Conservation (phyloP, 2,329 filamentous ascomycete species). For the Alternaria sp. region DNA sequence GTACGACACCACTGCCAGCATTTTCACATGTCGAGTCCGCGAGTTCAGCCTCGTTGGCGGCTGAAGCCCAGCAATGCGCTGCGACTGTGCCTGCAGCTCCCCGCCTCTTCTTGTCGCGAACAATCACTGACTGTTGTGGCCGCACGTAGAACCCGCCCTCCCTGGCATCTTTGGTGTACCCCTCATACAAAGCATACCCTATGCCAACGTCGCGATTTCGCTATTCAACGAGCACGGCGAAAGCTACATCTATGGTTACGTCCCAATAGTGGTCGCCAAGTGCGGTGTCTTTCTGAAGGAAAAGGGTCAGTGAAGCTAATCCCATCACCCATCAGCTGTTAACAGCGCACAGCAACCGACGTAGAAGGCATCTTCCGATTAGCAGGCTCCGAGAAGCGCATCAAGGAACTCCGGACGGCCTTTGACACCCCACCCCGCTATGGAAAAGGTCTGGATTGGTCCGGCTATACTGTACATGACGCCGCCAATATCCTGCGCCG, state of each 20-base stretch:
- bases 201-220: constrained; percentile 97
- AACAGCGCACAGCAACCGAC: constrained; percentile 72
- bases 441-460: constrained; percentile 96
- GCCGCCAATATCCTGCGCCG: constrained; percentile 94
- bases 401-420: constrained; percentile 90
- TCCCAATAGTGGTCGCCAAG: constrained; percentile 97
- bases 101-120: constrained; percentile 17
- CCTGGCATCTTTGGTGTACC: constrained; percentile 94
- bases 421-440: constrained; percentile 91
- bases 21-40: not conserved
- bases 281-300: constrained; percentile 98
- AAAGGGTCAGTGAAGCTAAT: constrained; percentile 70
- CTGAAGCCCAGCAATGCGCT: constrained; percentile 18
- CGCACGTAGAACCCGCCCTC: constrained; percentile 51
- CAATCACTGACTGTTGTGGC: constrained; percentile 29
- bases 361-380: constrained; percentile 96
- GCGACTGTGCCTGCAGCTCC: constrained; percentile 19
- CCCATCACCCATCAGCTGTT: constrained; percentile 21
- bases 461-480: constrained; percentile 97
- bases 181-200: constrained; percentile 90
- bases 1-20: constrained; percentile 46
- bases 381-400: constrained; percentile 94
- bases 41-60: constrained; percentile 6
- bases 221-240: constrained; percentile 89
- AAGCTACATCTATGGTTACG: constrained; percentile 98